Evolutionary conservation across 2,329 filamentous ascomycete species (phyloP).

Genomic region (Cladosporium sp.): DNA sequence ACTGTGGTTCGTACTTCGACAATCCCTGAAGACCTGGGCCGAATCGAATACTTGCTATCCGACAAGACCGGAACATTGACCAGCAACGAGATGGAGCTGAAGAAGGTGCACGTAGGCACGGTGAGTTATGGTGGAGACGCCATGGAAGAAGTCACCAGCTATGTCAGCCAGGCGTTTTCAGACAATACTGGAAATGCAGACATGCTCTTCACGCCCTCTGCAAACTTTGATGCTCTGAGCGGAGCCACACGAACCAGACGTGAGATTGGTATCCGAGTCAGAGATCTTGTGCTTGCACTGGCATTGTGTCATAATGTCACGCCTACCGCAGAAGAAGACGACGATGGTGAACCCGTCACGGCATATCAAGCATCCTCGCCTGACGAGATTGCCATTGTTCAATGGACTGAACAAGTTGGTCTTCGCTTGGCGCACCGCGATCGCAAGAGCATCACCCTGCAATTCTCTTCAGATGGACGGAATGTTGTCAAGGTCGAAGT

Average conservation of each 20-base stretch:
- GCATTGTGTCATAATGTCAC: conserved; percentile 97
- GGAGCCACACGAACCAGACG: conserved; percentile 71
- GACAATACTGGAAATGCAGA: conserved; percentile 31
- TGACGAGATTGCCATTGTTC: conserved; percentile 96
- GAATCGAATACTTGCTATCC: conserved; percentile 92
- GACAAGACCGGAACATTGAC: conserved; percentile 98
- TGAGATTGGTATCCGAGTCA: conserved; percentile 89
- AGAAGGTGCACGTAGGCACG: conserved; percentile 96
- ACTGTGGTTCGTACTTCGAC: conserved; percentile 95
- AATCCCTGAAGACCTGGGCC: conserved; percentile 90
- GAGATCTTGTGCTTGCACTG: conserved; percentile 86
- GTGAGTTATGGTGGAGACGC: conserved; percentile 98
- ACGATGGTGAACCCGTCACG: conserved; percentile 67
- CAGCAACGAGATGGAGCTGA: conserved; percentile 80
- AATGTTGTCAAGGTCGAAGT: conserved; percentile 81
- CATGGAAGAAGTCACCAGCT: conserved; percentile 92
- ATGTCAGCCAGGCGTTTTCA: conserved; percentile 79
- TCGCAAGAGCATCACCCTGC: conserved; percentile 76
- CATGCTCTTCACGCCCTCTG: conserved; percentile 68
- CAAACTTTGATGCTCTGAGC: conserved; percentile 54
- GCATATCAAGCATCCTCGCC: conserved; percentile 96
- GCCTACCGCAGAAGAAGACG: conserved; percentile 70
- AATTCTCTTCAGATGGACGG: conserved; percentile 69
- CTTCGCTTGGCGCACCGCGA: conserved; percentile 81
- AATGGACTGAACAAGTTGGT: conserved; percentile 90